Percentiles rank a stretch among this genome's conserved stretches.
phyloP scores from a whole-genome alignment of 2,329 filamentous ascomycete species.

The Fusarium oxysporum region DNA sequence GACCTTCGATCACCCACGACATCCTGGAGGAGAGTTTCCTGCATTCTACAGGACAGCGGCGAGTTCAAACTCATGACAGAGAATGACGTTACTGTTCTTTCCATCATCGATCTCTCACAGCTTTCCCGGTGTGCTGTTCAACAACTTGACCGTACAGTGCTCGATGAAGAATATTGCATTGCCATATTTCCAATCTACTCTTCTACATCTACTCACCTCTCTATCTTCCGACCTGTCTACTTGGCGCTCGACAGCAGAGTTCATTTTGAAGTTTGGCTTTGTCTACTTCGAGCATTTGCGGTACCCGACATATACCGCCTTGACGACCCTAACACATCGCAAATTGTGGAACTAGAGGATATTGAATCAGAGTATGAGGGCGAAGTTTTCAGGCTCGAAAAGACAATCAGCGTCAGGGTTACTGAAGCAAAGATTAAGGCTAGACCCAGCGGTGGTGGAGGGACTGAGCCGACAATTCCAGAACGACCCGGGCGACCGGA shows the following conservation, averaged over 20 bases:
- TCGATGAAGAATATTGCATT: slow-evolving; percentile 94
- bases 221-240: slow-evolving; percentile 88
- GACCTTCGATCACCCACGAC: slow-evolving; percentile 65
- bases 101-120: slow-evolving; percentile 87
- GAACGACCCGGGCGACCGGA: slow-evolving; percentile 42
- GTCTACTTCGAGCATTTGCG: slow-evolving; percentile 89
- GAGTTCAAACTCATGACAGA: slow-evolving; percentile 92
- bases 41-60: slow-evolving; percentile 93
- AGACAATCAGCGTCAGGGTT: slow-evolving; percentile 67
- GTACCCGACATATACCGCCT: slow-evolving; percentile 88
- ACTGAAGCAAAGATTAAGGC: slow-evolving; percentile 72
- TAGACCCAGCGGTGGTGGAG: slow-evolving; percentile 40
- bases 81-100: slow-evolving; percentile 82
- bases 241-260: slow-evolving; percentile 87
- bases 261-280: slow-evolving; percentile 98
- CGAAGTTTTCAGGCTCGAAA: slow-evolving; percentile 71
- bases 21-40: slow-evolving; percentile 89
- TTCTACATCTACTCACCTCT: slow-evolving; percentile 76
- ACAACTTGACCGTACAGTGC: slow-evolving; percentile 86
- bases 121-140: slow-evolving; percentile 92
- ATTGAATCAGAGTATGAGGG: slow-evolving; percentile 55
- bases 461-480: slow-evolving; percentile 30
- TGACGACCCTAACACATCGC: slow-evolving; percentile 57
- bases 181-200: slow-evolving; percentile 96
- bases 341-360: slow-evolving; percentile 56